A percentile compares a stretch with the other conserved stretches of the same genome.
Evolutionary conservation across 768 basidiomycete species (phyloP).

Genomic region (Leccinellum albellum): DNA sequence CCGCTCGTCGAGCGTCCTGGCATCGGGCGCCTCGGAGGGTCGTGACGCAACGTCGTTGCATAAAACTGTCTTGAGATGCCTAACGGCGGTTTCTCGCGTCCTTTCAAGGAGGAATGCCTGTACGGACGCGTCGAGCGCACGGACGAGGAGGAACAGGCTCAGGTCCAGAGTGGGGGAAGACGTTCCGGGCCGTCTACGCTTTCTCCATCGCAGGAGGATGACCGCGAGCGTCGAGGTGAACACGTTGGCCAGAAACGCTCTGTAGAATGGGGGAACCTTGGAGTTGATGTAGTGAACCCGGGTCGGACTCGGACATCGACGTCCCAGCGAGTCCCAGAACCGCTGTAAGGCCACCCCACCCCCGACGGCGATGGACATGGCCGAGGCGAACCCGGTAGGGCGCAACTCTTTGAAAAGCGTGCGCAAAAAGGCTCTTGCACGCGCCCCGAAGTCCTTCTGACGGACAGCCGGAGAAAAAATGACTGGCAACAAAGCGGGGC

Average conservation of each 20-base stretch:
- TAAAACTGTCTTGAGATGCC: neutral
- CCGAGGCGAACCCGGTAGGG: constrained; percentile 63
- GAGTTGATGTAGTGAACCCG: constrained; percentile 7
- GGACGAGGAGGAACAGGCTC: constrained; percentile 62
- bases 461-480: constrained; percentile 33
- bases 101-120: constrained; percentile 46
- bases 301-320: neutral
- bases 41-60: neutral
- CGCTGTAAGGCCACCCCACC: constrained; percentile 57
- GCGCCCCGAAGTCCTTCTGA: constrained; percentile 22
- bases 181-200: constrained; percentile 16
- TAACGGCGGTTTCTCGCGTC: constrained; percentile 1
- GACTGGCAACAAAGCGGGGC: constrained; percentile 59
- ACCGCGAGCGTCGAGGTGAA: constrained; percentile 57
- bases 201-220: constrained; percentile 52
- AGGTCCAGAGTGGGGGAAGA: constrained; percentile 63
- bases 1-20: neutral
- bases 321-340: constrained; percentile 36
- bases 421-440: constrained; percentile 16
- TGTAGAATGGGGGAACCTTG: constrained; percentile 39
- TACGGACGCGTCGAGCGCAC: constrained; percentile 60
- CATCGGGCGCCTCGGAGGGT: neutral
- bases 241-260: constrained; percentile 55
- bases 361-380: constrained; percentile 58
- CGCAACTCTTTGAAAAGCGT: constrained; percentile 56